These are phyloP conservation scores for Pulveroboletus sp. DNA, from an alignment of 1,284 basidiomycete genomes.

Conservation along the genomic window DNA sequence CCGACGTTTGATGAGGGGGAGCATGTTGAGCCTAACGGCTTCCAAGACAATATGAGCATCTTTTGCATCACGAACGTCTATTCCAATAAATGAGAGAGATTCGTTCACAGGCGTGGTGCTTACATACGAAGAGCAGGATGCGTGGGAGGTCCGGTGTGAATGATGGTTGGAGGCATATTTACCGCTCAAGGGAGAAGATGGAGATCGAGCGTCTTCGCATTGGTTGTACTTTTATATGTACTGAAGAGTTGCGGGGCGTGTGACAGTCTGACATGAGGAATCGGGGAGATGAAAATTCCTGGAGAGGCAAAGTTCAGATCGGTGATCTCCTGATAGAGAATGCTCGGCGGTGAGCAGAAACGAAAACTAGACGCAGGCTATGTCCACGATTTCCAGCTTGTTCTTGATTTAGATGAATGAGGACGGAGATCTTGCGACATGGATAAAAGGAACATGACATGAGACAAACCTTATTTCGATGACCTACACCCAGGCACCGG, in stretches of 20 bases:
- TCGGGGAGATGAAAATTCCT: slow-evolving; percentile 13
- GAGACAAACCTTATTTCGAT: slow-evolving; percentile 37
- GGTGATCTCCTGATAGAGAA: slow-evolving; percentile 16
- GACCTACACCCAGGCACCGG: slow-evolving; percentile 30
- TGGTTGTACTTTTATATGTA: slow-evolving; percentile 29
- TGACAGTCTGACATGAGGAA: slow-evolving; percentile 16
- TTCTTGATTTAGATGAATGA: slow-evolving; percentile 24
- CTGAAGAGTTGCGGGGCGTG: slow-evolving; percentile 17
- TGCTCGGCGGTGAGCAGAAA: slow-evolving; percentile 18
- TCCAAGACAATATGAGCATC: slow-evolving; percentile 72
- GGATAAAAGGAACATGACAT: slow-evolving; percentile 37
- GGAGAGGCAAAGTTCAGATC: slow-evolving; percentile 25
- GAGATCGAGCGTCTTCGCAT: slow-evolving; percentile 4
- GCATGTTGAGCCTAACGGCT: slow-evolving; percentile 66
- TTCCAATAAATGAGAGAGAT: slow-evolving; percentile 14
- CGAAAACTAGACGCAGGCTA: slow-evolving; percentile 15
- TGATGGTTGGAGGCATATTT: slow-evolving; percentile 19
- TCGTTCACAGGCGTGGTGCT: background rate
- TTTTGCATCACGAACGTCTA: slow-evolving; percentile 72
- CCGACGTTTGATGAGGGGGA: slow-evolving; percentile 70
- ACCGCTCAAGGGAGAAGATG: slow-evolving; percentile 4
- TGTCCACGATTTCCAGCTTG: slow-evolving; percentile 11
- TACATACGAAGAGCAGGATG: slow-evolving; percentile 60
- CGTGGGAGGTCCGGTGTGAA: slow-evolving; percentile 40
- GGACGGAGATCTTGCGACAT: slow-evolving; percentile 26